phyloP scores from a whole-genome alignment of 2,329 filamentous ascomycete species.

The Paracorniculantispora psalliotae region DNA sequence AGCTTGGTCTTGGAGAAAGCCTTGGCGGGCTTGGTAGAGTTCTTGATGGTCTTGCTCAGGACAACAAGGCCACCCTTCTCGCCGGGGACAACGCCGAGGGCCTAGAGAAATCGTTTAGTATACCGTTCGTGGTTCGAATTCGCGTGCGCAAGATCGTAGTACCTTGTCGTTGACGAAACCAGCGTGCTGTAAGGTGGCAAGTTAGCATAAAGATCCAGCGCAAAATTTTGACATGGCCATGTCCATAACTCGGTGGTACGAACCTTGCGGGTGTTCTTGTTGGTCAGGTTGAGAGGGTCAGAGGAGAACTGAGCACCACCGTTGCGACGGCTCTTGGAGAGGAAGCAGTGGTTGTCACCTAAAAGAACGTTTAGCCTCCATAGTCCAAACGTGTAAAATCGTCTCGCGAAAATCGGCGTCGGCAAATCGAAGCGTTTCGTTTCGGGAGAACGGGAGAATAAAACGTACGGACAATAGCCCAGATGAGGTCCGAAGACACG shows the following conservation, averaged over 20 bases:
- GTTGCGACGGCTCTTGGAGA: conserved; percentile 79
- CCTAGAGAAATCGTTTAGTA: conserved; percentile 44
- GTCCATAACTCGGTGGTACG: conserved; percentile 17
- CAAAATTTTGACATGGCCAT: neutral
- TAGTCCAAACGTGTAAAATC: neutral
- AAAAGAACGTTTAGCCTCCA: conserved; percentile 14
- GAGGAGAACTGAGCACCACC: conserved; percentile 88
- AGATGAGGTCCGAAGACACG: conserved; percentile 87
- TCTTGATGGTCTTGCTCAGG: conserved; percentile 76
- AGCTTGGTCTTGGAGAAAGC: conserved; percentile 61
- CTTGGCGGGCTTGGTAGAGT: conserved; percentile 67
- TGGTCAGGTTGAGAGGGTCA: conserved; percentile 88
- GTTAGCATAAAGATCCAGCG: conserved; percentile 25
- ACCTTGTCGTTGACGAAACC: conserved; percentile 95
- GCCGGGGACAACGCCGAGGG: conserved; percentile 70
- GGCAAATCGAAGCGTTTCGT: neutral
- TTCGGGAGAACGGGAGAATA: neutral
- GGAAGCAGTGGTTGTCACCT: conserved; percentile 86
- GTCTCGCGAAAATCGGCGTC: neutral
- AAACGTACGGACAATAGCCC: conserved; percentile 84
- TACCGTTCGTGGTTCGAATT: conserved; percentile 3
- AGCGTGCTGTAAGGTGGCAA: conserved; percentile 61
- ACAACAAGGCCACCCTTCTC: conserved; percentile 78
- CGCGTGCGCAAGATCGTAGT: conserved; percentile 25
- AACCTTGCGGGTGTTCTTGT: conserved; percentile 90